phyloP scores from a whole-genome alignment of 1,284 basidiomycete genomes.

The Calocybe gambosa region DNA sequence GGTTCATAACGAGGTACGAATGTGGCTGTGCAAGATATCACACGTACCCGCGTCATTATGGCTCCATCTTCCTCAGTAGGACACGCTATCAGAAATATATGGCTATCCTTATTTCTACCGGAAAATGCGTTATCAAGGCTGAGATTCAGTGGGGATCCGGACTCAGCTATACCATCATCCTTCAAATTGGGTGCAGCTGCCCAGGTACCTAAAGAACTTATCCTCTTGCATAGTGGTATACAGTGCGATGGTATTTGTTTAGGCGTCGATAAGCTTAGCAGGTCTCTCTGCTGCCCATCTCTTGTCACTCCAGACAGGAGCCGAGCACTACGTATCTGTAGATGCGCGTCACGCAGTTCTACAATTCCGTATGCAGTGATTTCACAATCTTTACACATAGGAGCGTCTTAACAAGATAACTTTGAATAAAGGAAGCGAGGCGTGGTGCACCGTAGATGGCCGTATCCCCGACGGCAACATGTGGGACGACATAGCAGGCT shows the following conservation, averaged over 20 bases:
- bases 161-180: conserved; percentile 1
- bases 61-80: neutral
- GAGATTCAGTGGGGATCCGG: neutral
- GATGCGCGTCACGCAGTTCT: conserved; percentile 52
- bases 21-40: no score
- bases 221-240: no score
- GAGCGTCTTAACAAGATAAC: neutral
- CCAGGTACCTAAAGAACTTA: neutral
- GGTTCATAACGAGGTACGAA: no score
- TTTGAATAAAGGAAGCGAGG: conserved; percentile 38
- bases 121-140: neutral
- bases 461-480: conserved; percentile 26
- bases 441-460: conserved; percentile 42
- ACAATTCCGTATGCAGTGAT: conserved; percentile 43
- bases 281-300: conserved; percentile 49
- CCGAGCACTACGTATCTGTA: conserved; percentile 44
- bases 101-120: neutral
- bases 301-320: conserved; percentile 40
- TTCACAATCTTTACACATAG: neutral
- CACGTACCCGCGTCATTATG: neutral
- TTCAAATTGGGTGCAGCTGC: neutral
- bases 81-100: neutral
- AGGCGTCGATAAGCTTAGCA: conserved; percentile 46
- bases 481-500: conserved; percentile 49
- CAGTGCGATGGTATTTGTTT: neutral